phyloP scores from a whole-genome alignment of 169 alveolate genomes.

The Babesia gibsoni region DNA sequence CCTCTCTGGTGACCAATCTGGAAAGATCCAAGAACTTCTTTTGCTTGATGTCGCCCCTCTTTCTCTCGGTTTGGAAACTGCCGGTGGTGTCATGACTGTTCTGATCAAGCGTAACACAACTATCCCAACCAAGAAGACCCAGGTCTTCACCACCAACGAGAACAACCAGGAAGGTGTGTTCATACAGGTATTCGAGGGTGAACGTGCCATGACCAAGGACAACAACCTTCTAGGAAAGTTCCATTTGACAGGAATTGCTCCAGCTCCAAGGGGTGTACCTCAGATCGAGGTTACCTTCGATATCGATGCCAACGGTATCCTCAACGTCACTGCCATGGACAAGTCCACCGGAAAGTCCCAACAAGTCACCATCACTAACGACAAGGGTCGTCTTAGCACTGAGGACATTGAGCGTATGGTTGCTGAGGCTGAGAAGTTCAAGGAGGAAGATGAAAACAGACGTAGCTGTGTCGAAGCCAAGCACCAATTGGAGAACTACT shows the following conservation, averaged over 20 bases:
- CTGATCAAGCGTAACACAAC: conserved; percentile 91
- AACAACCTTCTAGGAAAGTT: conserved; percentile 94
- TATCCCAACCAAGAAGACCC: conserved; percentile 92
- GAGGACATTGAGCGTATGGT: conserved; percentile 95
- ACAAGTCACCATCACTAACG: conserved; percentile 94
- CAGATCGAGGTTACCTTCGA: conserved; percentile 97
- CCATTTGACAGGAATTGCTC: conserved; percentile 96
- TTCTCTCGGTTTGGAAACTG: conserved; percentile 92
- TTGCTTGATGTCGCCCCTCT: conserved; percentile 92
- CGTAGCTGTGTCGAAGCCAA: conserved; percentile 89
- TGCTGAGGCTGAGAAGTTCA: conserved; percentile 94
- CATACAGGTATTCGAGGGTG: conserved; percentile 96
- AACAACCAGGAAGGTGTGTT: conserved; percentile 95
- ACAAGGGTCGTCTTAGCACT: conserved; percentile 92
- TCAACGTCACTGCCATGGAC: conserved; percentile 94
- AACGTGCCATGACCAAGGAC: conserved; percentile 95
- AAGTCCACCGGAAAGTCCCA: conserved; percentile 92
- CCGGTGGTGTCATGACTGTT: conserved; percentile 93
- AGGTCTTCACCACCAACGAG: conserved; percentile 92
- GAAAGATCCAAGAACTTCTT: conserved; percentile 86
- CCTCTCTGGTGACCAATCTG: conserved; percentile 88
- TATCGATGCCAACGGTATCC: conserved; percentile 95
- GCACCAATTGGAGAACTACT: conserved; percentile 90
- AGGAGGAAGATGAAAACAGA: conserved; percentile 91
- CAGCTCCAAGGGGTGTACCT: conserved; percentile 98